Percentiles rank a stretch among this genome's conserved stretches.
Conservation (phyloP, 129 eudicot genomes). For the Helichrysum umbraculigerum region DNA sequence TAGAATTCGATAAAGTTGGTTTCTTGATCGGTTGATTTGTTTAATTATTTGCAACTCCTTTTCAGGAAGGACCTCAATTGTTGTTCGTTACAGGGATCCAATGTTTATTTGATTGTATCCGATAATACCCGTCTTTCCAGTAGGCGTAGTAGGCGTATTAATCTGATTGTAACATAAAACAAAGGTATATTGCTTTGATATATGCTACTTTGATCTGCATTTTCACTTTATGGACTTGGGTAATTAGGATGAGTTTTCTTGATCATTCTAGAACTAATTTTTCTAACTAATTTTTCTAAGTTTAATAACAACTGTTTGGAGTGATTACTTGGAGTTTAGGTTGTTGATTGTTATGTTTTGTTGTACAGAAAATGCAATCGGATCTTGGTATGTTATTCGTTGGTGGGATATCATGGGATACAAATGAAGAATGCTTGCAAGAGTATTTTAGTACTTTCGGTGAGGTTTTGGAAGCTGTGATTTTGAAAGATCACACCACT, state of each 20-base stretch:
- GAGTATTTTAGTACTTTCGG: conserved; percentile 63
- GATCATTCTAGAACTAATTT: not conserved
- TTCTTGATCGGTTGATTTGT: conserved; percentile 17
- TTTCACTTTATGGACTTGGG: conserved; percentile 18
- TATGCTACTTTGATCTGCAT: conserved; percentile 35
- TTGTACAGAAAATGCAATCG: conserved; percentile 53
- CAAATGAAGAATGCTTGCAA: conserved; percentile 62
- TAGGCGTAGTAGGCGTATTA: conserved; percentile 27
- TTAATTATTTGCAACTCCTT: conserved; percentile 21
- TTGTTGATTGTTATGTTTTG: conserved; percentile 16
- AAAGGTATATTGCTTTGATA: conserved; percentile 41
- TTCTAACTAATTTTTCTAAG: not conserved
- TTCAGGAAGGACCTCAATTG: conserved; percentile 28
- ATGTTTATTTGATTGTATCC: conserved; percentile 46
- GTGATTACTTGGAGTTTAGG: not conserved
- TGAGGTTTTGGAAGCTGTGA: conserved; percentile 67
- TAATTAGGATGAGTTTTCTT: conserved; percentile 1
- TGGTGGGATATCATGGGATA: conserved; percentile 86
- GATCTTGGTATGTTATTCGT: conserved; percentile 71
- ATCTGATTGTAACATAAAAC: conserved; percentile 26
- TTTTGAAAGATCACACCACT: conserved; percentile 70
- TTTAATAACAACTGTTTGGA: conserved; percentile 8
- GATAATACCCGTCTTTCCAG: conserved; percentile 17
- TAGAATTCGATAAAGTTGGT: conserved; percentile 11
- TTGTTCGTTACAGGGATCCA: conserved; percentile 41